Base-by-base conservation (phyloP, 2,329 filamentous ascomycete species). In the Thermochaetoides dissita region DNA sequence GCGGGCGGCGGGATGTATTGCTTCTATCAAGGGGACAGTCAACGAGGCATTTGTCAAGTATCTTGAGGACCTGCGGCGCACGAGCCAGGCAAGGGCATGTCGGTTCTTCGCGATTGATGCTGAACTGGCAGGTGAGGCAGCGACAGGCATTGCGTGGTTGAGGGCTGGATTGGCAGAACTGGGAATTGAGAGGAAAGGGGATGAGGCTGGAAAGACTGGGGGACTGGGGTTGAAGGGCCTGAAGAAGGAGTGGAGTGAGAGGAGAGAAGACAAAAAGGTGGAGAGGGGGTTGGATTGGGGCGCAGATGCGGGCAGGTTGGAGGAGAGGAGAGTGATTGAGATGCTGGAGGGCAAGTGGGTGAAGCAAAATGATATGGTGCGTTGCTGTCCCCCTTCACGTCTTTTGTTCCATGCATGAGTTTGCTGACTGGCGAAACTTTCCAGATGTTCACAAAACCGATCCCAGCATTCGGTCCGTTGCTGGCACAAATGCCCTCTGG, bases 61-160 rank as follows among this genome's bases (percentile, higher is more conserved):
- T 54, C 67, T 84, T 1, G 78, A 83, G 12, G 83, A 91, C 50
- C 61, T 96, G 12, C 70, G 78, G 10, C 71, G 77, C 39, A 84
- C 84, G 1, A 79, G 84, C 35, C 74, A 84, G 40, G 89, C 84
- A 17, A 87, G 86, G 51, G 87, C 88, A 0, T 94, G 87, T 55
- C 74, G 91, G 1, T 94, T 96, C 57, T 80, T 95, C 43, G 91
- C 80, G 1, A 81, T 96, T 39, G 87, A 95, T 57, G 83, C 88
- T 2, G 91, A 98, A 55, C 58, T 87, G 8, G 76, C 77, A 1
- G 85, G 83, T 0, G 79, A 89, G 60, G 83, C 81, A 1, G 91
- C 88, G 1, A 81, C 81, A 40, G 91, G 76, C 0, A 84, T 98
- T 44, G 87, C 84, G 1, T 96, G 89, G 87, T 63, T 94, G 37